Evolutionary conservation across 768 basidiomycete genomes (phyloP), one percentile per base, ranked within the genome.

Genomic region (Tulasnella sp.): DNA sequence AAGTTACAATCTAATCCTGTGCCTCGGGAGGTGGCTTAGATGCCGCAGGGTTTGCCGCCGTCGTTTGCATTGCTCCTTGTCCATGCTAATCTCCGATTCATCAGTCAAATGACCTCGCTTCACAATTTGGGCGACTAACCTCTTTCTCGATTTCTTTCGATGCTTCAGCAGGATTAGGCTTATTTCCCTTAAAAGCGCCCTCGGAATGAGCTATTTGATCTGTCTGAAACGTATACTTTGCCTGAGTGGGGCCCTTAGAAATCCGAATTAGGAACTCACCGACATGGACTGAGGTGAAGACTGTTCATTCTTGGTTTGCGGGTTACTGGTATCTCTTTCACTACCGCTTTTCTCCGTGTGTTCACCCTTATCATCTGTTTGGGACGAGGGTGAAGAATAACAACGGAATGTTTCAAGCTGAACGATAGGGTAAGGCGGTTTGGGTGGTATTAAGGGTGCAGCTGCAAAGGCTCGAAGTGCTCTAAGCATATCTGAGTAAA

Each of bases 191-290:
- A 28, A 28, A 49, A 19, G 48, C 48, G 20, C 25, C 48, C n/a
- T 49, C 48, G 13, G 48, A 49, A 16, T 49, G 48, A 27, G 48
- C 48, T 3, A 49, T 49, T n/a, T 49, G 37, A 13, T 49, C 48
- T n/a, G 48, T 49, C 48, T 49, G 25, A 20, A 28, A 37, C 6
- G 8, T 49, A 5, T 39, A n/a, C 20, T 19, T 20, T 13, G 24
- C 12, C 3, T 12, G 3, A 8, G 20, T 32, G 29, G 20, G 16
- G 12, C 2, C 12, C 34, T 12, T 35, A 12, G 34, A 35, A 35
- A 12, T 35, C 12, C 34, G 34, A 12, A 16, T 12, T 35, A 12
- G 34, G 34, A 24, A 32, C 49, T 9, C 24, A 51, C 49, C 22
- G 49, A 51, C 22, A 42, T 39, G 10, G 49, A 39, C 16, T 42